These are phyloP conservation scores for Neurospora tetraspora DNA, from an alignment of 495 filamentous ascomycete genomes.

Conservation along the genomic window DNA sequence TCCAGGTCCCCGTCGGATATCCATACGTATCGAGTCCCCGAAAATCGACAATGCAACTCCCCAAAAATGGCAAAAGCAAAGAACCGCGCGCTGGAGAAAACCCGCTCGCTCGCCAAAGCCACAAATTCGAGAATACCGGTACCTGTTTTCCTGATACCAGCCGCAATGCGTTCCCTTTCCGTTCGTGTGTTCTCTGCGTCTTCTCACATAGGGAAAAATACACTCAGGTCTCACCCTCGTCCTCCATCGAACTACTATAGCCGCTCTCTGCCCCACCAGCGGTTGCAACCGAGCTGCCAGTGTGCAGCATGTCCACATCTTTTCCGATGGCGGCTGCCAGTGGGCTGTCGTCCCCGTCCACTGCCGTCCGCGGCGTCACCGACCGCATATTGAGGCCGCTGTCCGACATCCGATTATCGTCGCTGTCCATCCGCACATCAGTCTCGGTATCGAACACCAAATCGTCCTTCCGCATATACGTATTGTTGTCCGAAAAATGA, in stretches of 20 bases:
- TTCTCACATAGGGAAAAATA: background rate
- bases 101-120: background rate
- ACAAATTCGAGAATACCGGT: background rate
- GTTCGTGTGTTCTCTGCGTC: background rate
- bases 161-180: background rate
- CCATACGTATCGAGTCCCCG: background rate
- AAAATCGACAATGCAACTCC: background rate
- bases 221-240: conserved; percentile 5
- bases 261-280: conserved; percentile 33
- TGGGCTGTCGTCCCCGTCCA: background rate
- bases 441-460: conserved; percentile 13
- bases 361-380: background rate
- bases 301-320: conserved; percentile 8
- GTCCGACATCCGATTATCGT: background rate
- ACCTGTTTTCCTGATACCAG: background rate
- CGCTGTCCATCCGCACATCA: conserved; percentile 12
- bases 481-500: conserved; percentile 16
- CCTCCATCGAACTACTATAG: conserved; percentile 30
- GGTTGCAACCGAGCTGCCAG: conserved; percentile 35
- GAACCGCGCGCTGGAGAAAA: background rate
- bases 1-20: background rate
- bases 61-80: background rate
- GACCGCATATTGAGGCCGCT: background rate
- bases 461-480: conserved; percentile 9
- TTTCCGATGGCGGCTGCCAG: conserved; percentile 3